phyloP scores from a whole-genome alignment of 2,329 filamentous ascomycete species.

The Phaeosphaeriaceae sp. region DNA sequence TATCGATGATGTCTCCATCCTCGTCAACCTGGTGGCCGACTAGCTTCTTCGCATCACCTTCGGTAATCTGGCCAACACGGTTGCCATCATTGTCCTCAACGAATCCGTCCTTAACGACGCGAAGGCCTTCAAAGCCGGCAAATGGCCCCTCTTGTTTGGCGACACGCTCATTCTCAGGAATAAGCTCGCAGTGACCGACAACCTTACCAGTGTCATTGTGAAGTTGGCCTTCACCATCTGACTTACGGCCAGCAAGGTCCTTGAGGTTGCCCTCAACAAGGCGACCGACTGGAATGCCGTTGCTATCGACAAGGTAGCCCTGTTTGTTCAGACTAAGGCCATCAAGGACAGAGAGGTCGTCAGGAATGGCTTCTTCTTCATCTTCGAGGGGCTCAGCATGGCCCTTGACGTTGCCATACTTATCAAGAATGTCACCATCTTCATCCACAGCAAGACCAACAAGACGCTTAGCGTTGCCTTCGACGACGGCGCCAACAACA shows the following conservation, averaged over 20 bases:
- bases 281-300: constrained; percentile 62
- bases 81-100: constrained; percentile 80
- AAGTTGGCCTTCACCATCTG: constrained; percentile 62
- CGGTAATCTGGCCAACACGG: constrained; percentile 72
- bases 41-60: constrained; percentile 74
- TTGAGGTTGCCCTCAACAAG: constrained; percentile 63
- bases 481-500: constrained; percentile 60
- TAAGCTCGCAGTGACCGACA: constrained; percentile 63
- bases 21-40: constrained; percentile 78
- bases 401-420: constrained; percentile 66
- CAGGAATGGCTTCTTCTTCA: constrained; percentile 49
- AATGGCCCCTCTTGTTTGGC: constrained; percentile 69
- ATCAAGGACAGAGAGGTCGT: constrained; percentile 61
- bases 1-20: constrained; percentile 82
- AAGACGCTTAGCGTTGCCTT: constrained; percentile 66
- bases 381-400: constrained; percentile 62
- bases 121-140: constrained; percentile 68
- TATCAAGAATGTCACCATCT: constrained; percentile 68
- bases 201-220: constrained; percentile 63
- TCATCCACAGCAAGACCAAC: constrained; percentile 66
- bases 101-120: constrained; percentile 72
- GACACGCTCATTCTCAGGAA: constrained; percentile 63
- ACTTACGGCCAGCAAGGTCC: constrained; percentile 62
- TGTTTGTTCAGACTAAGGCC: constrained; percentile 64
- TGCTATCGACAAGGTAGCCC: constrained; percentile 60